Evolutionary conservation across 2,329 filamentous ascomycete genomes (phyloP).

Genomic region (Pestalotiopsis sp.): DNA sequence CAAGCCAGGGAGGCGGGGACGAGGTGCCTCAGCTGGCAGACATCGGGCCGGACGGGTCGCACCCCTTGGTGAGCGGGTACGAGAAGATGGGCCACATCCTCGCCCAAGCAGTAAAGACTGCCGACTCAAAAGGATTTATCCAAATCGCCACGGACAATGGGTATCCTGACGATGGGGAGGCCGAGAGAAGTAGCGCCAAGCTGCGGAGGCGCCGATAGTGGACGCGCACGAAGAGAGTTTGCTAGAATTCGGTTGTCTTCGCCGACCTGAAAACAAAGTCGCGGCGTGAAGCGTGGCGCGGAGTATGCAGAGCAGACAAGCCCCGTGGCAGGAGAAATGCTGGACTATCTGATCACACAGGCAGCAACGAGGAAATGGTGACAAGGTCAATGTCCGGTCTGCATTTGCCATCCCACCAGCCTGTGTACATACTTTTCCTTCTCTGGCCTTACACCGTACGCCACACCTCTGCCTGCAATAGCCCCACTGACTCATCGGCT

Average conservation of each 20-base stretch:
- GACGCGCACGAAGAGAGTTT: neutral
- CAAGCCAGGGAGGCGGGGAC: conserved; percentile 24
- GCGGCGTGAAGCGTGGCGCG: neutral
- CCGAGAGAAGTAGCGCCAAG: neutral
- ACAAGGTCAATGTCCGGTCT: neutral
- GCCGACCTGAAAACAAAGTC: neutral
- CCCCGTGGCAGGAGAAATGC: neutral
- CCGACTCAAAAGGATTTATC: conserved; percentile 26
- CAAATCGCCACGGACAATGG: conserved; percentile 28
- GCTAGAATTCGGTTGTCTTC: neutral
- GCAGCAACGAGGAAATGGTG: neutral
- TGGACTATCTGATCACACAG: neutral
- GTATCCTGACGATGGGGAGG: conserved; percentile 26
- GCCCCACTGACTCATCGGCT: too few species aligned
- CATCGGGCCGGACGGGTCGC: conserved; percentile 30
- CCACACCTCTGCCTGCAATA: too few species aligned
- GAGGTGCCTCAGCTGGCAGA: conserved; percentile 23
- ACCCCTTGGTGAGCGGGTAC: conserved; percentile 29
- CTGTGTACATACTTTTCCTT: too few species aligned
- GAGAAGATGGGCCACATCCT: conserved; percentile 30
- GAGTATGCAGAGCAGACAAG: neutral
- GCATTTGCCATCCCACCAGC: neutral
- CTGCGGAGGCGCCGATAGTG: neutral
- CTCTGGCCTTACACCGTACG: too few species aligned
- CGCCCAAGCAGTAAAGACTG: conserved; percentile 24